Evolutionary conservation across 257 asterid genomes (phyloP).

Genomic region (Linderniella brevidens): DNA sequence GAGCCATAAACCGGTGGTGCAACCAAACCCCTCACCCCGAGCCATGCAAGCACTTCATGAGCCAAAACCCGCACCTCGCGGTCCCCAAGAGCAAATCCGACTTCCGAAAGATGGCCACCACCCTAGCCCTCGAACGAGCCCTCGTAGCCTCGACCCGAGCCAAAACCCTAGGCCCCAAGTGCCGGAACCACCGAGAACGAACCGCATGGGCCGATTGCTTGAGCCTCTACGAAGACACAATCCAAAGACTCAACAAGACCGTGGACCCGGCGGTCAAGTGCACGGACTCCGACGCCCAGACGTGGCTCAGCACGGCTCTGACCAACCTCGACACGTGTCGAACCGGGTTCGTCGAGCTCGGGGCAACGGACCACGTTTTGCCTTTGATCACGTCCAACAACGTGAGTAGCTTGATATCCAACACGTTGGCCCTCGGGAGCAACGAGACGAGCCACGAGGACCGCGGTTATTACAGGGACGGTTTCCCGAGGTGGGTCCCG

Average conservation of each 20-base stretch:
- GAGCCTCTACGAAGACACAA: conserved; percentile 28
- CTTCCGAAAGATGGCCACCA: conserved; percentile 28
- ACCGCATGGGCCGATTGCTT: conserved; percentile 71
- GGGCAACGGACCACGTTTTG: conserved; percentile 22
- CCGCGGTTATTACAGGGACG: conserved; percentile 5
- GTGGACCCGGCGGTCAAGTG: conserved; percentile 23
- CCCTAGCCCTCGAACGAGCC: conserved; percentile 42
- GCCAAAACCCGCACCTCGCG: conserved; percentile 1
- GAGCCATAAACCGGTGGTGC: conserved; percentile 30
- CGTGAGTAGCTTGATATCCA: conserved; percentile 39
- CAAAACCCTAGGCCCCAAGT: conserved; percentile 26
- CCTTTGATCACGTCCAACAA: conserved; percentile 31
- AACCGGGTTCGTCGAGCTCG: conserved; percentile 49
- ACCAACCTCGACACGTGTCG: conserved; percentile 63
- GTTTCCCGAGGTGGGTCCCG: conserved; percentile 28
- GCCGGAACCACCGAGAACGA: conserved; percentile 30
- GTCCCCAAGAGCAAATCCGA: conserved; percentile 14
- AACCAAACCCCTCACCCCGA: conserved; percentile 51
- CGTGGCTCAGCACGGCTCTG: conserved; percentile 69
- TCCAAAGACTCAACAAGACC: conserved; percentile 45
- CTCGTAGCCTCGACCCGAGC: conserved; percentile 23
- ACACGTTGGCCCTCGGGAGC: conserved; percentile 32
- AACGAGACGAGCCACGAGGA: conserved; percentile 12
- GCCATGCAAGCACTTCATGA: conserved; percentile 45
- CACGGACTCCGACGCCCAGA: conserved; percentile 43